Base-by-base conservation (phyloP, 2,329 filamentous ascomycete genomes). In the Apiospora saccharicola region DNA sequence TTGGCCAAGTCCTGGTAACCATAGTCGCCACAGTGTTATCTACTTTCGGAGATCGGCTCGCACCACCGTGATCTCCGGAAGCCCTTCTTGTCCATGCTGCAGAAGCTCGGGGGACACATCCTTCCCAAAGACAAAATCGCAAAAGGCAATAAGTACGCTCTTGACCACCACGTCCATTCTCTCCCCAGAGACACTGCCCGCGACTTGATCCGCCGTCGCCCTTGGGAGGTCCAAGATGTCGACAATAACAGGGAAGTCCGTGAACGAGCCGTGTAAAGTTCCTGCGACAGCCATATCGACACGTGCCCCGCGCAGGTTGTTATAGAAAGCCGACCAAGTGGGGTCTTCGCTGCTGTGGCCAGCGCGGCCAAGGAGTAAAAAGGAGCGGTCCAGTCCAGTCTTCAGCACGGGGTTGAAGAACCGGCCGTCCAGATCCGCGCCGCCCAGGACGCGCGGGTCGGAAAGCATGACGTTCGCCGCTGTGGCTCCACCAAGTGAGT, bases 91-190 rank as follows among this genome's bases (percentile, higher is more conserved):
- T 24, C 64, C 64, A 46, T 6, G 22, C 19, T 43, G 8, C 37
- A 68, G 24, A 6, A 68, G 7, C 22, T 68, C 64, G 16, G 64
- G 64, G 5, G 37, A 37, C 4, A 26, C 3, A 3, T 41, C 24
- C 2, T 24, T 14, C 16, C 64, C 64, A 44, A 68, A 68, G 64
- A 68, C 64, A 22, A 68, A 68, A 0, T 68, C 43, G 64, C 64
- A 68, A 24, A 68, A 68, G 4, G 64, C 64, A 19, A 30, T 12
- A 4, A 68, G 22, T 1, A 68, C 64, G 14, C 37, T 30, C 4
- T 89, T 87, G 19, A 82, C 82, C 74, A 88, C 82, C 7, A 79
- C 79, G 71, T 84, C 83, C 10, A 78, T 79, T 10, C 78, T 75
- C 34, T 76, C 75, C 16, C 72, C 75, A 41, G 80, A 81, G 69